Percentiles rank a stretch among this genome's conserved stretches.
Conservation (phyloP, 805 yeast genomes). For the Saccharomycopsis sp. region DNA sequence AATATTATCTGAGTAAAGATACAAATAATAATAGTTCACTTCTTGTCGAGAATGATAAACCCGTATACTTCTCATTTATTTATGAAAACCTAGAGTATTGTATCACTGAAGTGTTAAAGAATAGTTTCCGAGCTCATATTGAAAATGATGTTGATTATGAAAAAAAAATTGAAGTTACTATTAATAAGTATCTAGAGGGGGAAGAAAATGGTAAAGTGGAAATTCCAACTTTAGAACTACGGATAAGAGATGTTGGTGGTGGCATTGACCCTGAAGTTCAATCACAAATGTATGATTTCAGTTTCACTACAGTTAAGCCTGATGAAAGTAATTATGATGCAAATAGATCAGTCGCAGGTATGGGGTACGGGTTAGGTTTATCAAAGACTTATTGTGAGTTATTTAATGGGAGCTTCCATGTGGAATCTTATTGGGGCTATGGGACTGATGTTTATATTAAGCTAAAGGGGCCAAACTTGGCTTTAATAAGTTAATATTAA, state of each 20-base stretch:
- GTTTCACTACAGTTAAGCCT: conserved; percentile 78
- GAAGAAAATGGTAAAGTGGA: conserved; percentile 23
- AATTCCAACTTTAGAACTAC: conserved; percentile 43
- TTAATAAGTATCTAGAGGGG: conserved; percentile 15
- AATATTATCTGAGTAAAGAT: conserved; percentile 13
- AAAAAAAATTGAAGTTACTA: conserved; percentile 24
- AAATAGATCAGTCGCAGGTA: conserved; percentile 63
- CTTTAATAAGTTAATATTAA: background rate
- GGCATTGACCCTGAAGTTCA: conserved; percentile 71
- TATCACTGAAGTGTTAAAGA: conserved; percentile 78
- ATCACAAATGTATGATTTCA: conserved; percentile 71
- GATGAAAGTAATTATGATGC: conserved; percentile 37
- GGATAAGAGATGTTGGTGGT: conserved; percentile 82
- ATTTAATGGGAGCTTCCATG: conserved; percentile 61
- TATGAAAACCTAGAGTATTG: conserved; percentile 86
- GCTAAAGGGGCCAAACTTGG: conserved; percentile 28
- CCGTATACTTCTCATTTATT: conserved; percentile 67
- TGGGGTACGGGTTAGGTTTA: conserved; percentile 93
- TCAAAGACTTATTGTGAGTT: conserved; percentile 68
- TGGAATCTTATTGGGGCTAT: conserved; percentile 67
- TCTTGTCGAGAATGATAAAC: conserved; percentile 8
- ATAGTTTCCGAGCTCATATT: conserved; percentile 81
- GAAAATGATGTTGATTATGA: conserved; percentile 41
- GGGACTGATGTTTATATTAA: conserved; percentile 73
- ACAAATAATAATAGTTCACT: conserved; percentile 9